phyloP scores from a whole-genome alignment of 2,329 filamentous ascomycete species.

The Coniochaeta sp. region DNA sequence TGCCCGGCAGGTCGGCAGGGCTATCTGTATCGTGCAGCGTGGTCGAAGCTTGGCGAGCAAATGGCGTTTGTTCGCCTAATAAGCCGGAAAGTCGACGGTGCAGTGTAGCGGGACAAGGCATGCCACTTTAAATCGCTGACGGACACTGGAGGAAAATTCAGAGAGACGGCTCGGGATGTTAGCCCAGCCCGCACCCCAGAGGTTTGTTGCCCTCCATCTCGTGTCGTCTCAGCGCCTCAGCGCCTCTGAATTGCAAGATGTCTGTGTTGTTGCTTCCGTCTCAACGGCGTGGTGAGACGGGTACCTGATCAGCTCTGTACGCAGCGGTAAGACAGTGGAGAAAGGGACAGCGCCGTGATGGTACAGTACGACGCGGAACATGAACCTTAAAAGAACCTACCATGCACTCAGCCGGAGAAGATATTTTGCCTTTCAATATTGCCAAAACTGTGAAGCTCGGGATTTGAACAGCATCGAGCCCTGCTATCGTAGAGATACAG shows the following conservation, averaged over 20 bases:
- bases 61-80: neutral
- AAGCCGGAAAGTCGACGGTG: neutral
- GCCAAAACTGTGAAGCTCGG: neutral
- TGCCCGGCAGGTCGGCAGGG: neutral
- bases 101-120: neutral
- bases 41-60: neutral
- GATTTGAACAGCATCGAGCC: neutral
- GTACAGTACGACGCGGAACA: neutral
- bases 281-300: neutral
- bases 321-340: neutral
- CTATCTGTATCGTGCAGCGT: neutral
- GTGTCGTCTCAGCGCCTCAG: too few relatives aligned
- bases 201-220: neutral
- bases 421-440: neutral
- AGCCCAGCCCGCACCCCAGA: neutral
- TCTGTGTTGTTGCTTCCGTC: neutral
- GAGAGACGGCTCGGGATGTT: neutral
- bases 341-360: neutral
- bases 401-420: neutral
- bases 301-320: neutral
- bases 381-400: neutral
- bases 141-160: neutral
- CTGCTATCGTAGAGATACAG: neutral
- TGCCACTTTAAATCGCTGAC: neutral
- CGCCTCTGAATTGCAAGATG: neutral